A percentile compares a stretch with the other conserved stretches of the same genome.
Evolutionary conservation across 345 rosid genomes (phyloP).

Genomic region (Xanthoceras sorbifolium): DNA sequence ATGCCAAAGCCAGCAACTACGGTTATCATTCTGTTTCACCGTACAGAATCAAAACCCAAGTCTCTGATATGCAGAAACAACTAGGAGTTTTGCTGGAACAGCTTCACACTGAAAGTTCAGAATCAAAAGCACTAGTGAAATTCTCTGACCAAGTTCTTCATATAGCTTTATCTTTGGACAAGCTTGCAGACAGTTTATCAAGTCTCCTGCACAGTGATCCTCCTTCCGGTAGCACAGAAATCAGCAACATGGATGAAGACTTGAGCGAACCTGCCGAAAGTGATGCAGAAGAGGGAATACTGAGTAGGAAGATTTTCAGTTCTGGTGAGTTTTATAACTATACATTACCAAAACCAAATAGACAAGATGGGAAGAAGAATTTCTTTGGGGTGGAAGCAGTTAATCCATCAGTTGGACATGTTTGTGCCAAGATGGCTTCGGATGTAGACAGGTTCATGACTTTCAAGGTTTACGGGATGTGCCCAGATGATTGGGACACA

Average conservation of each 20-base stretch:
- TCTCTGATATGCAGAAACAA: constrained; percentile 41
- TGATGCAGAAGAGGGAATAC: constrained; percentile 31
- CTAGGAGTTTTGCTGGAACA: constrained; percentile 43
- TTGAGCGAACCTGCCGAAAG: constrained; percentile 35
- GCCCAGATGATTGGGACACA: constrained; percentile 51
- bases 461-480: constrained; percentile 38
- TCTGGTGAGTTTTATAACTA: constrained; percentile 49
- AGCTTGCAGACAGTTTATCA: constrained; percentile 37
- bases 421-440: constrained; percentile 36
- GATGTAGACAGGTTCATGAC: constrained; percentile 45
- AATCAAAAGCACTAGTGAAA: constrained; percentile 24
- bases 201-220: constrained; percentile 17
- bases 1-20: constrained; percentile 8
- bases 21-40: constrained; percentile 14
- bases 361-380: constrained; percentile 38
- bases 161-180: constrained; percentile 49
- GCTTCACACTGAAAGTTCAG: constrained; percentile 35
- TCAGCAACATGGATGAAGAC: constrained; percentile 37
- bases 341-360: constrained; percentile 43
- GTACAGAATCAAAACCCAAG: constrained; percentile 32
- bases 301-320: constrained; percentile 24
- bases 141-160: constrained; percentile 52
- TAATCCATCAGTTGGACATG: constrained; percentile 43
- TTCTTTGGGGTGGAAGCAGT: constrained; percentile 55
- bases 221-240: constrained; percentile 13